Evolutionary conservation across 163 green algal genomes (phyloP), one percentile per base, ranked within the genome.

Genomic region (Scenedesmus sp.): DNA sequence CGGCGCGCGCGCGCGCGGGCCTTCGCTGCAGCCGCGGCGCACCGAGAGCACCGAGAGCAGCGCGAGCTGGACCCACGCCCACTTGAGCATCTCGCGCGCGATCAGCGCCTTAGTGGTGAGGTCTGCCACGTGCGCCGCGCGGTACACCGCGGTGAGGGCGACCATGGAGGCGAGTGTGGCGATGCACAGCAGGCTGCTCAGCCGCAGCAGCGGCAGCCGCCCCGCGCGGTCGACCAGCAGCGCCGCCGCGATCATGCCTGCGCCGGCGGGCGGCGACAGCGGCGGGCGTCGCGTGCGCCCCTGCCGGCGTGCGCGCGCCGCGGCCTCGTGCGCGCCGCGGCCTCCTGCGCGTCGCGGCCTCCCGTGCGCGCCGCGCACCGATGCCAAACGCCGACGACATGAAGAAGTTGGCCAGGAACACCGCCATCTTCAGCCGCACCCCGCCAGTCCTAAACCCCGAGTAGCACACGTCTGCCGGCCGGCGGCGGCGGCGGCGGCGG

Each of bases 361-460:
- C n/a, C n/a, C n/a, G n/a, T n/a, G n/a, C n/a, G n/a, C n/a, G n/a
- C 7, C 11, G 50, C 62, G 48, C 62, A 70, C 62, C 62, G 2
- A 70, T 7, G 34, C 36, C 62, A 31, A 39, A 70, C 3, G 31
- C 18, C 11, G 20, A 42, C 24, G 34, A 13, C 15, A 70, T 53
- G 62, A 10, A 54, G 9, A 70, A 34, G 62, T 17, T 54, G 34
- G 20, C 34, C 17, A 70, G 48, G 20, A 70, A 54, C 36, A 70
- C 62, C 20, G 62, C 62, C 62, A 10, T 39, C 34, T 36, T 18
- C 36, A 70, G 36, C 34, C 17, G 22, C 20, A 10, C 5, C 4
- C 31, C 31, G 9, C 15, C 36, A 1, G n/a, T 15, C 7, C 34
- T 20, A 9, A 70, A 20, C 13, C 34, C 18, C 2, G 20, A 22